Base-by-base conservation (phyloP, 805 yeast genomes). In the Myxozyma monticola region DNA sequence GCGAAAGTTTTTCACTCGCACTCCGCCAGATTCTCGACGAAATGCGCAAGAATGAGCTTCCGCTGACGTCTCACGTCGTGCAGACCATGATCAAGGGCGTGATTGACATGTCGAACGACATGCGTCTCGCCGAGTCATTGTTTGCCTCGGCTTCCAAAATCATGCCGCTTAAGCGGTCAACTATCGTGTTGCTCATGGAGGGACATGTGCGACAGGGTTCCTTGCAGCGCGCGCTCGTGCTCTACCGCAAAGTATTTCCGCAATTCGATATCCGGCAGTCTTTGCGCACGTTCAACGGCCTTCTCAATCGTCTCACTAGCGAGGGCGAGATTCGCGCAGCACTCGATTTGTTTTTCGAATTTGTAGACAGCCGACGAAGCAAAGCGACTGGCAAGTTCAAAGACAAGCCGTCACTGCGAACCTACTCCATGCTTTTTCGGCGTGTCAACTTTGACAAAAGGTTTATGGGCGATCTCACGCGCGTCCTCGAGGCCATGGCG, bases 51-150 rank as follows among this genome's bases (percentile, higher is more conserved):
- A 49, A 48, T 17, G 21, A 38, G 26, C 30, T 43, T 15, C 39
- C 38, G 18, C 38, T 37, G 40, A 48, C 52, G 31, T 50, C 42
- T 18, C 42, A 44, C 18, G 36, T 51, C 3, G 26, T 49, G n/a
- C 40, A 51, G 25, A 48, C 51, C 12, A 42, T 51, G 49, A 33
- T 44, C 17, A 37, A 35, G 15, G 56, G 56, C 21, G 17, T 51
- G 30, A 38, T 48, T 17, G 57, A 52, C 15, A 24, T 52, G n/a
- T 40, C 55, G 34, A 17, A 15, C 8, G 51, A 52, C 33, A 52
- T 49, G 57, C n/a, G 25, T 17, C 25, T 52, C 8, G 55, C 40
- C 5, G 54, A 52, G 17, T 3, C 14, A 12, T 15, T 52, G 22
- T 40, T 38, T 37, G 17, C 9, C 28, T 31, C 26, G 25, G 41